Base-by-base conservation (phyloP, 805 yeast genomes). In the Zygotorulaspora danielsina region DNA sequence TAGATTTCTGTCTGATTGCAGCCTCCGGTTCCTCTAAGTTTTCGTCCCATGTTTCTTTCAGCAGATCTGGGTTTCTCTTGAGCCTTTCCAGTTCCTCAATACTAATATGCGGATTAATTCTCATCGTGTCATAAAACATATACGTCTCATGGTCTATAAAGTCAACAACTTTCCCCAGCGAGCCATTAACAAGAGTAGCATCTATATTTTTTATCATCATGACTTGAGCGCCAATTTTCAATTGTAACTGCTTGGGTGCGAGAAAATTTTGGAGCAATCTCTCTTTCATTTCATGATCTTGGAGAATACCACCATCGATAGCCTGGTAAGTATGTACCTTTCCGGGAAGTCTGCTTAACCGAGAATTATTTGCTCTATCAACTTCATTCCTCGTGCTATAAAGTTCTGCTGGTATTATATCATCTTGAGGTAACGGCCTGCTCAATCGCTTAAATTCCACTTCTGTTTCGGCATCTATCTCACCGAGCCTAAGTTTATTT, bases 171-270 rank as follows among this genome's bases (percentile, higher is more conserved):
- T 70, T 79, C 0, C 94, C 94, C 21, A 84, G 63, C 0, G 88
- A 78, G 0, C 94, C 94, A 62, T 84, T 84, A 8, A 84, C 93
- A 34, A 84, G 65, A 0, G 78, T 71, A 19, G 75, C 81, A 54
- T 82, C 90, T 41, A 79, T 70, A 54, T 84, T 84, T 55, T 84
- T 84, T 33, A 84, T 71, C 70, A 84, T 76, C 90, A 84, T 84
- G 1, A 84, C 94, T 61, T 84, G 93, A 0, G 90, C 86, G 32
- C 82, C 82, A 39, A 72, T 72, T 53, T 83, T 84, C 51, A 84
- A 63, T 5, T 66, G 66, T 10, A 84, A 55, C 25, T 61, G 63
- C 25, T 69, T 65, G 2, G 86, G 84, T 1, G 88, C 84, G 51
- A 84, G 59, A 46, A 82, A 79, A 49, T 78, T 76, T 16, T 70